Evolutionary conservation across 768 basidiomycete species (phyloP).

Genomic region (Calocera viscosa): DNA sequence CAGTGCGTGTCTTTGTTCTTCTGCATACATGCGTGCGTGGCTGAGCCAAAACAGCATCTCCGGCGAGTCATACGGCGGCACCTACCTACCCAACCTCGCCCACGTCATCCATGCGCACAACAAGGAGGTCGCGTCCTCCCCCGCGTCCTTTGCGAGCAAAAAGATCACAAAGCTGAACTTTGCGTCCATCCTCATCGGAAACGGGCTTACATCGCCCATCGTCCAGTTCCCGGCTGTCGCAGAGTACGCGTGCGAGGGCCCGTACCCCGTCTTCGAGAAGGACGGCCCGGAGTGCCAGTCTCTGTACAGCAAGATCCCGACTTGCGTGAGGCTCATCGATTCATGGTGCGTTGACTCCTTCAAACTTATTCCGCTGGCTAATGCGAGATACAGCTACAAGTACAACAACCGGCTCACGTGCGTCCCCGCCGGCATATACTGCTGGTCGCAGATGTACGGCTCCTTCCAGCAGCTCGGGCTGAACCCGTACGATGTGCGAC

Average conservation of each 20-base stretch:
- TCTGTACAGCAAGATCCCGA: constrained; percentile 51
- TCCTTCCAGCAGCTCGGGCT: constrained; percentile 57
- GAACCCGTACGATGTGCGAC: constrained; percentile 84
- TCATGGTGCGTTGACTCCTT: constrained; percentile 32
- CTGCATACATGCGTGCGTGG: not conserved
- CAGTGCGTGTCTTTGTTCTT: constrained; percentile 51
- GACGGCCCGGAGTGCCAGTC: constrained; percentile 52
- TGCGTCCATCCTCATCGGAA: constrained; percentile 72
- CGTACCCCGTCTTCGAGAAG: constrained; percentile 62
- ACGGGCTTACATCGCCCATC: constrained; percentile 74
- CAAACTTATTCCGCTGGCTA: constrained; percentile 13
- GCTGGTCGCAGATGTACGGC: constrained; percentile 57
- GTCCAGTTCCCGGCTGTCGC: constrained; percentile 69
- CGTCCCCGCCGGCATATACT: constrained; percentile 65
- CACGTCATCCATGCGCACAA: constrained; percentile 70
- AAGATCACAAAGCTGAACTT: constrained; percentile 56
- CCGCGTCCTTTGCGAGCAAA: constrained; percentile 24
- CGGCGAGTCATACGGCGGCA: constrained; percentile 43
- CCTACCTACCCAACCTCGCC: constrained; percentile 77
- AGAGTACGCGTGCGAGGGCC: constrained; percentile 60
- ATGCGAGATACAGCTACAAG: constrained; percentile 30
- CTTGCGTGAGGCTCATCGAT: constrained; percentile 61
- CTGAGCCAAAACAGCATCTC: constrained; percentile 26
- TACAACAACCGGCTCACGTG: constrained; percentile 47
- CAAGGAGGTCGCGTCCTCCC: constrained; percentile 37